Conservation (phyloP, 352 stramenopile genomes). For the Phytophthora macrochlamydospora region DNA sequence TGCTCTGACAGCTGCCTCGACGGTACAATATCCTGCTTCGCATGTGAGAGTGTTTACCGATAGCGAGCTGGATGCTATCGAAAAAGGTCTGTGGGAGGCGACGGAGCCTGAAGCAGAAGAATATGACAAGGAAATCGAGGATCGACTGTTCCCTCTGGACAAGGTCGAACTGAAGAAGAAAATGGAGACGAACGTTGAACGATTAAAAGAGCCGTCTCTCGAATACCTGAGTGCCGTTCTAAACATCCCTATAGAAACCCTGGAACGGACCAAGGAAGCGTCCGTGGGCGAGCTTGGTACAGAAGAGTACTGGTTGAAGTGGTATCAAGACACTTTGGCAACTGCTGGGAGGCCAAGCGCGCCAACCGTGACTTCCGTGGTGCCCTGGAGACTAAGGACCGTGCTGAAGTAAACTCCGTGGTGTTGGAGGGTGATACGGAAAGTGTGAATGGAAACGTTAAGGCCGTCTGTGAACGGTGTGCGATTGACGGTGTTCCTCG, state of each 20-base stretch:
- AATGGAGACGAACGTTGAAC: background rate
- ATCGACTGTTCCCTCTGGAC: slow-evolving; percentile 6
- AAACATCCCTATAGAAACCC: background rate
- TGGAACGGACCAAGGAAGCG: background rate
- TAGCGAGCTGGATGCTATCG: background rate
- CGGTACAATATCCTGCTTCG: too few species aligned
- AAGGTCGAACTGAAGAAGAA: background rate
- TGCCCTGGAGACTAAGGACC: background rate
- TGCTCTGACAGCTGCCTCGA: too few species aligned
- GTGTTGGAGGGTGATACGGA: background rate
- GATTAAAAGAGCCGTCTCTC: background rate
- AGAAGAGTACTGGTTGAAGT: background rate
- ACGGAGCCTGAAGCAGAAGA: background rate
- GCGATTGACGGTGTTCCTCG: too few species aligned
- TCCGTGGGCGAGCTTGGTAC: background rate
- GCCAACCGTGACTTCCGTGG: slow-evolving; percentile 9
- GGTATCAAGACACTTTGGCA: background rate
- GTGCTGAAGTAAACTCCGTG: too few species aligned
- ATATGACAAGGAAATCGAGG: slow-evolving; percentile 15
- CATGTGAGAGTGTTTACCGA: background rate
- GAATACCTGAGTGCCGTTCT: background rate
- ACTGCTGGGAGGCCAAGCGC: background rate
- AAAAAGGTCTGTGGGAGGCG: too few species aligned
- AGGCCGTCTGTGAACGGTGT: too few species aligned
- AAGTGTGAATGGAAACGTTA: too few species aligned